Evolutionary conservation across 2,329 filamentous ascomycete genomes (phyloP).

Genomic region (Hypoxylon sp.): DNA sequence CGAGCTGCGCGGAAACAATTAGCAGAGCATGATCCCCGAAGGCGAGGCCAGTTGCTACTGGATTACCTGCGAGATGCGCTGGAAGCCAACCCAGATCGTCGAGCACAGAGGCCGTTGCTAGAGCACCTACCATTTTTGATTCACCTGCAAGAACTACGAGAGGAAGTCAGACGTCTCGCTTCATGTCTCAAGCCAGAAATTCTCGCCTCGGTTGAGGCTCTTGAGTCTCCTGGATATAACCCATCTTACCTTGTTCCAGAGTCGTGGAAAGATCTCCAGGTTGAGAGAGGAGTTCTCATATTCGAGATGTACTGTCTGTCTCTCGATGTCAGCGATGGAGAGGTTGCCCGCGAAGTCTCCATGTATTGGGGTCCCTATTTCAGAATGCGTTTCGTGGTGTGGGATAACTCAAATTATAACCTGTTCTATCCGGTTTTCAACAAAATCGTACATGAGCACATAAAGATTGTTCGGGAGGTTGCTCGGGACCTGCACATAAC

Average conservation of each 20-base stretch:
- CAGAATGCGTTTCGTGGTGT: background rate
- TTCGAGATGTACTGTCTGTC: background rate
- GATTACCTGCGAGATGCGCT: background rate
- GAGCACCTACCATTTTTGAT: background rate
- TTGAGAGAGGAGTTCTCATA: background rate
- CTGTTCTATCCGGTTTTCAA: background rate
- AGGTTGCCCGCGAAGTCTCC: background rate
- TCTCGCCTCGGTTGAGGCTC: background rate
- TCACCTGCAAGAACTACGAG: background rate
- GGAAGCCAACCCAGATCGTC: background rate
- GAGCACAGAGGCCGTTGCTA: background rate
- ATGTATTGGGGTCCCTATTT: background rate
- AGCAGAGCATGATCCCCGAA: background rate
- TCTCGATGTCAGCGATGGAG: background rate
- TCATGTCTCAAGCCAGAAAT: background rate
- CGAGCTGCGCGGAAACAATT: background rate
- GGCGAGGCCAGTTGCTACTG: background rate
- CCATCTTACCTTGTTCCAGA: background rate
- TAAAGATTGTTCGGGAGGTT: background rate
- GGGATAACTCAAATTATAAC: background rate
- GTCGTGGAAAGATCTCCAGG: background rate
- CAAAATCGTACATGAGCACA: background rate
- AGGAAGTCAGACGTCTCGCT: background rate
- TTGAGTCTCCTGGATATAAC: background rate
- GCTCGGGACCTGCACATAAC: background rate